Conservation (phyloP, 2,329 filamentous ascomycete species). For the Penicillium sp. region DNA sequence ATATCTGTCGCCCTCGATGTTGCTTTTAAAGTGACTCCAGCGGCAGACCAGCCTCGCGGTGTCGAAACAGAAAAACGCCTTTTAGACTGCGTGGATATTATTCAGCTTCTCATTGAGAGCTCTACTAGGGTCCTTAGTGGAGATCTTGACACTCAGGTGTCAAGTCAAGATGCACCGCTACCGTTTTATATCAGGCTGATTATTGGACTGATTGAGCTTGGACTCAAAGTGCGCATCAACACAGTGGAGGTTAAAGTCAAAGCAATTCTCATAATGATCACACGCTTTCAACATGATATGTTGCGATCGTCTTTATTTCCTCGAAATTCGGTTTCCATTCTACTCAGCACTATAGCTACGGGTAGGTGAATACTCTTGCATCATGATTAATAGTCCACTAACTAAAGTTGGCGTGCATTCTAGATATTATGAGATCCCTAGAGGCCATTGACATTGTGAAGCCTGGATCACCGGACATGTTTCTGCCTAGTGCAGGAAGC, state of each 20-base stretch:
- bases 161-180: conserved; percentile 45
- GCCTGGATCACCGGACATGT: conserved; percentile 15
- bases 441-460: conserved; percentile 27
- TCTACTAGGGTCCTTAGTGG: conserved; percentile 62
- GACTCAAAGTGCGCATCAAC: conserved; percentile 39
- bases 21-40: conserved; percentile 49
- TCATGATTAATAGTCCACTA: conserved; percentile 13
- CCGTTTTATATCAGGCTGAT: conserved; percentile 54
- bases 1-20: conserved; percentile 79
- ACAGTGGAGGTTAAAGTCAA: conserved; percentile 38
- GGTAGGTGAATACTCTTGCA: conserved; percentile 29
- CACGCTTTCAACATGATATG: conserved; percentile 30
- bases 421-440: conserved; percentile 46
- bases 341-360: conserved; percentile 32
- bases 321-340: conserved; percentile 26
- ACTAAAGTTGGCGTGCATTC: conserved; percentile 16
- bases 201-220: conserved; percentile 49
- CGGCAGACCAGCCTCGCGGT: conserved; percentile 58
- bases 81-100: conserved; percentile 70
- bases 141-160: conserved; percentile 58
- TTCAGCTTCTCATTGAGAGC: conserved; percentile 70
- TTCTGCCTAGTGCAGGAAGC: conserved; percentile 24
- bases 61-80: conserved; percentile 35
- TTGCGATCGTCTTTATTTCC: conserved; percentile 24
- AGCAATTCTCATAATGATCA: conserved; percentile 31